Evolutionary conservation across 768 basidiomycete genomes (phyloP), one percentile per base, ranked within the genome.

Genomic region (Trichaptum fuscoviolaceum): DNA sequence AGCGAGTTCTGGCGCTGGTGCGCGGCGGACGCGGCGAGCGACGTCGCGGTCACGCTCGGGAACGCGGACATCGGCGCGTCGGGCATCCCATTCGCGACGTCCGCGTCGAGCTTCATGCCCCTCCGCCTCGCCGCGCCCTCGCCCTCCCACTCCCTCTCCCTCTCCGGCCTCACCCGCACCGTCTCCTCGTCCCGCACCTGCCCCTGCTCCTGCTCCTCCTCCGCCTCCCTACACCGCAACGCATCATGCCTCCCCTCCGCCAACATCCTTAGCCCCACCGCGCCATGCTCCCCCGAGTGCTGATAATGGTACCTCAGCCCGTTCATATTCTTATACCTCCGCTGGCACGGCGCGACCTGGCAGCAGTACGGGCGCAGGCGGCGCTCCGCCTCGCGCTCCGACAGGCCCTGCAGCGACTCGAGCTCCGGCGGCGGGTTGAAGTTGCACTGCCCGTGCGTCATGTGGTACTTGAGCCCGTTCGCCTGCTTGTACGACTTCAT

Each of bases 291-390:
- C 12, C 96, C 96, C 24, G 91, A 91, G 77, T 99, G 96, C 76
- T 95, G 92, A 75, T 98, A 99, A 77, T 99, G 96, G 69, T 99
- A 99, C 79, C 92, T 79, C 68, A 98, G 79, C 0, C 96, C 96
- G 76, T 98, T 98, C 95, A 98, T 96, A 75, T 99, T 98, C 85
- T 98, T 95, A 81, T 98, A 99, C 73, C 96, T 77, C 73, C 96
- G 85, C 75, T 85, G 83, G 71, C 92, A 93, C 70, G 92, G 91
- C 23, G 92, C 91, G 6, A 96, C 91, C 7, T 92, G 90, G 71
- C 95, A 98, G 0, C 92, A 91, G 73, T 92, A 98, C 2, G 95
- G 95, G 52, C 92, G 79, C 64, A 92, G 78, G 12, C 91, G 79
- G 66, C 88, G 83, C 78, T 96, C 94, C 0, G 93, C 94, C 77